phyloP scores from a whole-genome alignment of 208 protist genomes.

The Endotrypanum monterogeii region DNA sequence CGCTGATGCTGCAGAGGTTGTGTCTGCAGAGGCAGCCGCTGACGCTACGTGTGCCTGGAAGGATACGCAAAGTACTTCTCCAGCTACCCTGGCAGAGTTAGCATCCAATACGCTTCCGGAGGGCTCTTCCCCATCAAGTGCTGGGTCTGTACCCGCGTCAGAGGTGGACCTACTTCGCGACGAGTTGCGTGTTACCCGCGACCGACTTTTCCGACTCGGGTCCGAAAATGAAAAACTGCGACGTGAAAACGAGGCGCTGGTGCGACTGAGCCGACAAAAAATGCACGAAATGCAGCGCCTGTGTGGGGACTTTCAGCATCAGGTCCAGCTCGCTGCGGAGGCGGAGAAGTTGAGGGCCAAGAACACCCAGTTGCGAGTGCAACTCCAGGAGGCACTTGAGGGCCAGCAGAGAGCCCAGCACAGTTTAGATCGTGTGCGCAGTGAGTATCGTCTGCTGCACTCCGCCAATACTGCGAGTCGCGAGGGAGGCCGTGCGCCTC shows the following conservation, averaged over 20 bases:
- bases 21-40: conserved; percentile 1
- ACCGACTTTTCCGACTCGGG: conserved; percentile 18
- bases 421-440: conserved; percentile 31
- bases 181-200: conserved; percentile 26
- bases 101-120: not conserved
- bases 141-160: not conserved
- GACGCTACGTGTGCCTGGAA: not conserved
- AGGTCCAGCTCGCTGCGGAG: conserved; percentile 43
- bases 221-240: conserved; percentile 62
- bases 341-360: conserved; percentile 51
- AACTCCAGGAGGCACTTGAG: conserved; percentile 47
- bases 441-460: conserved; percentile 13
- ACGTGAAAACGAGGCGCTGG: conserved; percentile 64
- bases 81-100: not conserved
- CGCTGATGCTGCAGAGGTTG: not conserved
- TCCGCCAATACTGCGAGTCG: not conserved
- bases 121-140: not conserved
- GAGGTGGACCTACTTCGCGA: conserved; percentile 1
- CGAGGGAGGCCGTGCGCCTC: not conserved
- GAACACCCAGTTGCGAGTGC: conserved; percentile 45
- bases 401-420: conserved; percentile 34
- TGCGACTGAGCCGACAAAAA: conserved; percentile 71
- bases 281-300: conserved; percentile 87
- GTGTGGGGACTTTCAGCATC: conserved; percentile 70
- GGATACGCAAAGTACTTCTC: not conserved